Conservation (phyloP, 140 eudicot species). For the Bidens hawaiensis region DNA sequence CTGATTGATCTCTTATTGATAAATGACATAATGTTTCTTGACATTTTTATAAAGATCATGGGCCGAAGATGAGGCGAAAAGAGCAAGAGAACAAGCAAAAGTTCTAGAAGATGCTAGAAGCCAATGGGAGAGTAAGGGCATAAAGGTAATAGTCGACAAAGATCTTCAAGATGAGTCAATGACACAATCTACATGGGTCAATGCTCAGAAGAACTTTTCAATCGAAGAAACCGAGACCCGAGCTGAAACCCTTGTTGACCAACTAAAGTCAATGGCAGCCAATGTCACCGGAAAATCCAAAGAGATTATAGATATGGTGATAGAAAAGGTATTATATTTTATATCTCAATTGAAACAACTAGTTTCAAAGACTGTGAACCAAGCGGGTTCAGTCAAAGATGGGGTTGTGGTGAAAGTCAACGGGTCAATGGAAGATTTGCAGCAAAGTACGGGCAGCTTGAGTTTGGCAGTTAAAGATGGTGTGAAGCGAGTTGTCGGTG, state of each 20-base stretch:
- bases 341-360: conserved; percentile 56
- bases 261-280: conserved; percentile 65
- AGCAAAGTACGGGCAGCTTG: conserved; percentile 47
- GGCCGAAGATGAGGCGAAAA: conserved; percentile 98
- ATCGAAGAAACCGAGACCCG: conserved; percentile 57
- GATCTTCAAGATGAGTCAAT: conserved; percentile 74
- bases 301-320: conserved; percentile 47
- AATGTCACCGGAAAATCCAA: conserved; percentile 59
- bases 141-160: conserved; percentile 73
- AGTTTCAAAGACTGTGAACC: conserved; percentile 30
- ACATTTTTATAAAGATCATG: conserved; percentile 56
- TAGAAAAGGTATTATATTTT: conserved; percentile 43
- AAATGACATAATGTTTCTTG: background rate
- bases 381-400: conserved; percentile 49
- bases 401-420: conserved; percentile 32
- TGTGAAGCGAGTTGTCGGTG: conserved; percentile 66
- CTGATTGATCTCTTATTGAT: background rate
- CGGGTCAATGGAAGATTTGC: conserved; percentile 54
- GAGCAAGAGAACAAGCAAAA: conserved; percentile 90
- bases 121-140: conserved; percentile 80
- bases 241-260: conserved; percentile 69
- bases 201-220: conserved; percentile 49
- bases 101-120: conserved; percentile 83
- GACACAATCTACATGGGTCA: conserved; percentile 61
- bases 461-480: conserved; percentile 55